Evolutionary conservation across 306 rosid genomes (phyloP), one percentile per base, ranked within the genome.

Genomic region (Argentina anserina): DNA sequence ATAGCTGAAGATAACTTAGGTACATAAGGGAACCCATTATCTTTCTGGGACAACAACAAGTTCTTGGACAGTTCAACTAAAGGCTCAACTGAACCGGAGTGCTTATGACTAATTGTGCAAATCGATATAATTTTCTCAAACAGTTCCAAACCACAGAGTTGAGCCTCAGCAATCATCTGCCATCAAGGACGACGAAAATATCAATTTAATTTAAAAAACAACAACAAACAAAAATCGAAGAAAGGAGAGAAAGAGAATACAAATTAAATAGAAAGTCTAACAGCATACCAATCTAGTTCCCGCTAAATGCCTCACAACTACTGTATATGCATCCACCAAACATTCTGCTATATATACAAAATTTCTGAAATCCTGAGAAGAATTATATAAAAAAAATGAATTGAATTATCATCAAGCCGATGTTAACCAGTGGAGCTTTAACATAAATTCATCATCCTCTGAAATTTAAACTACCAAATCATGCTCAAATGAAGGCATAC

Each of bases 141-240:
- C 77, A 94, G 83, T 83, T 94, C 89, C 65, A 83, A 77, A 55
- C 95, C 86, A 65, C 85, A 73, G 29, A 67, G 84, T 82, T 94
- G 97, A 81, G 84, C 96, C 83, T 87, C 97, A 25, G 81, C 73
- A 47, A 73, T 79, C 82, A 86, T 80, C 90, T 81, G 83, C 87
- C 70, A 75, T 61, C 59, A 80, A 69, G 49, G 75, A 69, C 20
- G 15, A 25, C 5, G 56, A 3, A 34, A 36, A 50, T 52, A 4
- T 2, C 4, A 17, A 52, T 5, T 34, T 70, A 7, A 9, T 52
- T 26, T 15, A 72, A 46, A 75, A 40, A 26, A 77, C 61, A 52
- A 73, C 40, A 47, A 81, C 31, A 25, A 17, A 37, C 72, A 72
- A 80, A 55, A 6, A 31, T 12, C 9, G 31, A 11, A 1, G n/a